These are phyloP conservation scores for Sarocladiaceae sp. DNA, from an alignment of 2,329 filamentous ascomycete species.

Conservation along the genomic window DNA sequence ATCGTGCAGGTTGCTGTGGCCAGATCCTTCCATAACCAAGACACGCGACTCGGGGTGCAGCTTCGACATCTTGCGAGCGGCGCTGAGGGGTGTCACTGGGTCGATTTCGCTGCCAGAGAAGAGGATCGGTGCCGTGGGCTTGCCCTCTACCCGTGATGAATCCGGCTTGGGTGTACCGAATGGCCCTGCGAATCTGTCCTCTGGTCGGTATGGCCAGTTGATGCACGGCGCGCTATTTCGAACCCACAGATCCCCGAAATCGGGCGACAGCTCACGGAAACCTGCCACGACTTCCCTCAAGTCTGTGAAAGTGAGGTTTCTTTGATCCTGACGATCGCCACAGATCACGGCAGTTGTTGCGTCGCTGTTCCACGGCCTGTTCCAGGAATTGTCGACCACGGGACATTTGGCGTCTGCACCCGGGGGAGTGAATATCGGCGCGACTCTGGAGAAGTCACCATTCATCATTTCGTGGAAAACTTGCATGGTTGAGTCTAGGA, in stretches of 20 bases:
- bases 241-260: conserved; percentile 30
- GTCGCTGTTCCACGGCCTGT: conserved; percentile 18
- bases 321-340: conserved; percentile 26
- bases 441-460: conserved; percentile 13
- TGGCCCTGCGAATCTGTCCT: conserved; percentile 33
- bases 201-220: conserved; percentile 30
- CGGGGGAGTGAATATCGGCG: background rate
- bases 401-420: conserved; percentile 12
- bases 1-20: conserved; percentile 17
- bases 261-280: conserved; percentile 22
- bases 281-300: conserved; percentile 24
- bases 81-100: conserved; percentile 39
- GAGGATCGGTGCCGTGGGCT: conserved; percentile 36
- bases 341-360: conserved; percentile 25
- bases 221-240: conserved; percentile 33
- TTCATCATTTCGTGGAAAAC: conserved; percentile 15
- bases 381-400: no score
- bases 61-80: conserved; percentile 26
- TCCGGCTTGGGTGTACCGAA: conserved; percentile 22
- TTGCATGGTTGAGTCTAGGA: conserved; percentile 11
- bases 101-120: conserved; percentile 38
- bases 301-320: conserved; percentile 16
- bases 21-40: conserved; percentile 23
- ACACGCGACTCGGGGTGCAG: conserved; percentile 23
- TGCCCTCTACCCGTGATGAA: conserved; percentile 19